Evolutionary conservation across 768 basidiomycete species (phyloP).

Genomic region (Coprinopsis cinerea): DNA sequence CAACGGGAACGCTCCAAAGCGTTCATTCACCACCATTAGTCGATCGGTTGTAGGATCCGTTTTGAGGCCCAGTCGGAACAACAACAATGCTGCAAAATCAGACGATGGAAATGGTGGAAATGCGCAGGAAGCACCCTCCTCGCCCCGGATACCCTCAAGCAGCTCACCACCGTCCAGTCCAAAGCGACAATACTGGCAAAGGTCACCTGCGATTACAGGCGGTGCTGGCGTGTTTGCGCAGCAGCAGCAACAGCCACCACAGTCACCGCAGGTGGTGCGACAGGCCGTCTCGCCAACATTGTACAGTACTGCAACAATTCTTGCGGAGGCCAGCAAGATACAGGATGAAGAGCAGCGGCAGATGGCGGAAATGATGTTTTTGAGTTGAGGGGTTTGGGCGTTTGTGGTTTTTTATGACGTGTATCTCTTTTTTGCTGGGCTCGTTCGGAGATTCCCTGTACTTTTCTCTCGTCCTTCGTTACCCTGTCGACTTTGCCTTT

Average conservation of each 20-base stretch:
- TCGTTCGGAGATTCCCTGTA: not conserved
- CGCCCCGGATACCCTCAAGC: constrained; percentile 22
- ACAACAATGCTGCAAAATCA: not conserved
- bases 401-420: constrained; percentile 5
- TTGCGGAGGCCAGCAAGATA: constrained; percentile 46
- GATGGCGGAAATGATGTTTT: constrained; percentile 68
- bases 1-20: not conserved
- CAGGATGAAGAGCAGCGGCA: constrained; percentile 64
- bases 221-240: not conserved
- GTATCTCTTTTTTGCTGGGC: not conserved
- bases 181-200: no score
- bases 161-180: constrained; percentile 5
- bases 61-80: constrained; percentile 16
- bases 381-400: constrained; percentile 24
- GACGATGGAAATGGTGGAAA: constrained; percentile 17
- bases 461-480: not conserved
- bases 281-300: constrained; percentile 51
- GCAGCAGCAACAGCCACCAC: not conserved
- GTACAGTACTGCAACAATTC: constrained; percentile 53
- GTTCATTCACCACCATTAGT: not conserved
- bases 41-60: constrained; percentile 38
- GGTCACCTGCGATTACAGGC: not conserved
- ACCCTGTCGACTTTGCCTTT: not conserved
- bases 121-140: constrained; percentile 19
- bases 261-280: constrained; percentile 17